phyloP scores from a whole-genome alignment of 805 yeast species.

The Hanseniaspora occidentalis region DNA sequence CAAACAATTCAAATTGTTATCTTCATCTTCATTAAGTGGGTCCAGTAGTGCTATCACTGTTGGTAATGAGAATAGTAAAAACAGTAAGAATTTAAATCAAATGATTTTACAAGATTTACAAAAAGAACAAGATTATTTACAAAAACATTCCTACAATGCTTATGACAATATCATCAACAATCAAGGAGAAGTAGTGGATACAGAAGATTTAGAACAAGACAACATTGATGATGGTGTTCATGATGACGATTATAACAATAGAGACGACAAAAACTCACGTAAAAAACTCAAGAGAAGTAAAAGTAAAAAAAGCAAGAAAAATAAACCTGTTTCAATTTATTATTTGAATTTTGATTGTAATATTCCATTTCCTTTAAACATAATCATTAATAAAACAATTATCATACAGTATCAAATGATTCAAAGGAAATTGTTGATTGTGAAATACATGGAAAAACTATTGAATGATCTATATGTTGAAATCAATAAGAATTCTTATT shows the following conservation, averaged over 20 bases:
- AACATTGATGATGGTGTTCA: constrained; percentile 8
- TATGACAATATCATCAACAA: no score
- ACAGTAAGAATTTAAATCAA: not conserved
- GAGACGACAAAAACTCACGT: constrained; percentile 1
- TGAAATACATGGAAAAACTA: constrained; percentile 49
- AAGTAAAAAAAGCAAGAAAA: constrained; percentile 14
- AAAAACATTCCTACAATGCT: not conserved
- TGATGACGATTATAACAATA: constrained; percentile 8
- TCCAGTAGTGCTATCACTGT: constrained; percentile 14
- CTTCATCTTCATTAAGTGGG: not conserved
- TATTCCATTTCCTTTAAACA: constrained; percentile 81
- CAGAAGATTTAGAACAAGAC: constrained; percentile 5
- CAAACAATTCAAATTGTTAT: constrained; percentile 1
- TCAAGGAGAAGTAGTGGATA: constrained; percentile 9
- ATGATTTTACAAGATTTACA: not conserved
- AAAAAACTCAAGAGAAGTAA: not conserved
- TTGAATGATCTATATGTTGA: constrained; percentile 64
- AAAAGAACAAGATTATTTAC: not conserved
- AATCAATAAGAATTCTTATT: constrained; percentile 47
- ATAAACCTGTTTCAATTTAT: constrained; percentile 33
- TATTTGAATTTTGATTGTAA: constrained; percentile 42
- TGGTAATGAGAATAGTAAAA: constrained; percentile 22
- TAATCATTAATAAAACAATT: constrained; percentile 58
- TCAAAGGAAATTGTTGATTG: constrained; percentile 53
- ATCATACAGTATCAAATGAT: constrained; percentile 68